Evolutionary conservation across 192 early-diverging fungal species (phyloP), one percentile per base, ranked within the genome.

Genomic region (Backusella luteola): DNA sequence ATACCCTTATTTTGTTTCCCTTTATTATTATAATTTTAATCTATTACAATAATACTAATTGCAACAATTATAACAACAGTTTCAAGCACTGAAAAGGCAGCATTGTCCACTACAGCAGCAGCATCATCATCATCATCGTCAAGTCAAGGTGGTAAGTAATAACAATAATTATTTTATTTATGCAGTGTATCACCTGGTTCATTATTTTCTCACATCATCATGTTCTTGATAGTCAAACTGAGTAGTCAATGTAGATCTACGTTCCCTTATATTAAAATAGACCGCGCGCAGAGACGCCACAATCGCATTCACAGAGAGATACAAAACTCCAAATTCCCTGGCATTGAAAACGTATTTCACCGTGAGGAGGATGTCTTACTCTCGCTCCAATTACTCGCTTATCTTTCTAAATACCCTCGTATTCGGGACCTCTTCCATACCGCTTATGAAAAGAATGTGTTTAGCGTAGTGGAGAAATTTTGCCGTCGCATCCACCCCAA

Each of bases 331-430:
- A 69, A 77, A 66, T 53, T 36, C 69, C 69, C 68, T 32, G 38
- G 35, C 8, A 14, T 38, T 44, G 41, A 38, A 42, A 59, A 73
- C 32, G 66, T 76, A 21, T 88, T 94, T 77, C 91, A 90, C 63
- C 91, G 91, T 59, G 89, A 90, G 70, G 92, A 95, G 70, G 93
- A 97, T 73, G 90, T 95, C 36, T 84, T 94, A 29, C 85, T 94
- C 66, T 89, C 94, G 1, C 85, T 94, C 73, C 95, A 96, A 83
- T 85, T 98, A 19, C 88, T 96, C 5, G 94, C 94, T 39, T 95
- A 95, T 72, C 90, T 98, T 32, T 93, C 91, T 78, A 98, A 98
- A 78, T 96, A 96, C 78, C 91, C 93, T 34, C 87, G 92, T 8
- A 87, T 96, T 75, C 90, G 96, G 19, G 85, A 81, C 7, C 76